Base-by-base conservation (phyloP, 176 grass and related monocot species). In the Carex kokanica region DNA sequence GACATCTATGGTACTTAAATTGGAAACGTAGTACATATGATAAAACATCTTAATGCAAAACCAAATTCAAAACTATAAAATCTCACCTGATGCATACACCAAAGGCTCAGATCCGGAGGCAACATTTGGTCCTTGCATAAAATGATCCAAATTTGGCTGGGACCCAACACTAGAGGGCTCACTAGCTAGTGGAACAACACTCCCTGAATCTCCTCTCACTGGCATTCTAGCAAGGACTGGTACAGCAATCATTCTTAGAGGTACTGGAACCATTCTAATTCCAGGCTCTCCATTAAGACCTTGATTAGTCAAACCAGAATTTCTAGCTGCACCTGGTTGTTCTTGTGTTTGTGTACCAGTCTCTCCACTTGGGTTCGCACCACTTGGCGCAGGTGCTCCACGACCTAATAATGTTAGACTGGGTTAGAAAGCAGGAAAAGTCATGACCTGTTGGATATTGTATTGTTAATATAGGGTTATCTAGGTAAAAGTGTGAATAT, bases 241-340 rank as follows among this genome's bases (percentile, higher is more conserved):
- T 90, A 95, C 88, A 25, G 93, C 83, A 85, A 93, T 89, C 81
- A 90, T 84, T 83, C 93, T 91, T 88, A 91, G 90, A 85, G 88
- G 85, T 51, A 82, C 13, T n/a, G 89, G 93, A 78, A 95, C 68
- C 57, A 95, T 43, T 84, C 96, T 90, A 63, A 93, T 81, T 93
- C 91, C 93, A 87, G 89, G 85, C 34, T 91, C 96, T 81, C 87
- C 88, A 84, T 90, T 53, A 87, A 91, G 63, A 57, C 82, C 67
- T 84, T 80, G 68, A 88, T 87, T 88, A 86, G 89, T 41, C 77
- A 75, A 78, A 3, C 78, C 86, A 71, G 86, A 59, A 89, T 90
- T 88, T 74, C 67, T 82, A 70, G 84, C 79, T 87, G 81, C 72
- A 85, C 87, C 84, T 85, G 81, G 59, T 74, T 64, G 70, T 57